Evolutionary conservation across 352 stramenopile genomes (phyloP), one percentile per base, ranked within the genome.

Genomic region (Phytophthora macrochlamydospora): DNA sequence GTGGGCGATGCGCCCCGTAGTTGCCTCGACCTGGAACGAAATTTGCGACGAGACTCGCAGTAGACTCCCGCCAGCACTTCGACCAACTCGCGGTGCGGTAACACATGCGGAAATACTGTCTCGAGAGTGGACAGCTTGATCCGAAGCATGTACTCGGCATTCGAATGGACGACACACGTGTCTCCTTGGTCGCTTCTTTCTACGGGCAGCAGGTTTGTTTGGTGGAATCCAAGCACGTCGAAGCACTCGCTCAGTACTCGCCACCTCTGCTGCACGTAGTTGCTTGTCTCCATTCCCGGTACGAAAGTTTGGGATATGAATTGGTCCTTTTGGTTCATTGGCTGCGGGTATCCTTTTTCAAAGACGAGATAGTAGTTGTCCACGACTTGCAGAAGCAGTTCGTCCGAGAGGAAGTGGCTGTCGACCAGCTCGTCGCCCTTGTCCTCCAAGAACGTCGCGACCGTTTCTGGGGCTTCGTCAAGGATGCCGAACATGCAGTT

Each of bases 401-500:
- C n/a, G 32, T 45, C 55, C 6, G 35, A 40, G 42, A 29, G 37
- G 38, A 59, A 31, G 28, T 37, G 28, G 6, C 11, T 8, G 6
- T 50, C 40, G 11, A 46, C 49, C 11, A 61, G 43, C 18, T 30
- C 42, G 13, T 37, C 43, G 12, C 50, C 40, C 24, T 49, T 50
- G 11, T 65, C 31, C 46, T 58, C 57, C 48, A 64, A 40, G 18
- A 24, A 24, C 18, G 18, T 24, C 18, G 18, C 18, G 18, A 24
- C 18, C 18, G 18, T 24, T 24, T 24, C 18, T 24, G 40, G 8
- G 6, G 43, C 14, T 12, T 51, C 43, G 1, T 53, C 43, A 6
- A 61, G 9, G 29, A 61, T 13, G 7, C 54, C 54, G 14, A 61
- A 45, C 69, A 80, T 76, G 44, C 65, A 74, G 50, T 78, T 79